A percentile compares a stretch with the other conserved stretches of the same genome.
Conservation (phyloP, 176 grass and related monocot genomes). For the Hsuehochloa calcarea region DNA sequence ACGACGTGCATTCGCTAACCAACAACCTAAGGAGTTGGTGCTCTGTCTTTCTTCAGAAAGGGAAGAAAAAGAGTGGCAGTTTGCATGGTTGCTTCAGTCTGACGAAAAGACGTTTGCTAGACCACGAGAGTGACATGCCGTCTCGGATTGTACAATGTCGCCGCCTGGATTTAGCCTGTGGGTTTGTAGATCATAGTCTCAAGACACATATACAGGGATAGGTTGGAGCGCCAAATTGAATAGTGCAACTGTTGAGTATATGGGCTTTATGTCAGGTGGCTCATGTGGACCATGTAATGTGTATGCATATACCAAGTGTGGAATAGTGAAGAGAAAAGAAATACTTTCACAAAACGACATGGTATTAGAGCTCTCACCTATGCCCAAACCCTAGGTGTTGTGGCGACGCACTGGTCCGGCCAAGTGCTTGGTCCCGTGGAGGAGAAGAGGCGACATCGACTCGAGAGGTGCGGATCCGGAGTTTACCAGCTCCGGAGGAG, state of each 20-base stretch:
- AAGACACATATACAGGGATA: background rate
- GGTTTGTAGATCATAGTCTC: constrained; percentile 11
- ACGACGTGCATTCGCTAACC: background rate
- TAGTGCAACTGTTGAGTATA: background rate
- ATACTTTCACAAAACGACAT: too few relatives aligned
- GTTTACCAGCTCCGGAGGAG: too few relatives aligned
- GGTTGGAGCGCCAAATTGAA: background rate
- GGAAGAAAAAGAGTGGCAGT: background rate
- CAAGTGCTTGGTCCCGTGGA: too few relatives aligned
- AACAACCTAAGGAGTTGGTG: constrained; percentile 1
- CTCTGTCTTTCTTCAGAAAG: constrained; percentile 10
- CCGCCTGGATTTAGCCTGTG: background rate
- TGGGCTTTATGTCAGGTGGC: too few relatives aligned
- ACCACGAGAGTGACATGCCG: constrained; percentile 8
- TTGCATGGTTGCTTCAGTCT: constrained; percentile 17
- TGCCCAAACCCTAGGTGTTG: too few relatives aligned
- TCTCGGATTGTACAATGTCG: background rate
- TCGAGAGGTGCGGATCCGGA: too few relatives aligned
- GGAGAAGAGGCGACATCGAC: too few relatives aligned
- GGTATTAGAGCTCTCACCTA: too few relatives aligned
- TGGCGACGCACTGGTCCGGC: too few relatives aligned
- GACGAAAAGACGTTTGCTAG: constrained; percentile 26
- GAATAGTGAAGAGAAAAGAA: too few relatives aligned
- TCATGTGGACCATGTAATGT: too few relatives aligned
- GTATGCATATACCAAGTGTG: too few relatives aligned